A percentile compares a stretch with the other conserved stretches of the same genome.
Evolutionary conservation across 306 rosid genomes (phyloP).

Genomic region (Castanea mollissima): DNA sequence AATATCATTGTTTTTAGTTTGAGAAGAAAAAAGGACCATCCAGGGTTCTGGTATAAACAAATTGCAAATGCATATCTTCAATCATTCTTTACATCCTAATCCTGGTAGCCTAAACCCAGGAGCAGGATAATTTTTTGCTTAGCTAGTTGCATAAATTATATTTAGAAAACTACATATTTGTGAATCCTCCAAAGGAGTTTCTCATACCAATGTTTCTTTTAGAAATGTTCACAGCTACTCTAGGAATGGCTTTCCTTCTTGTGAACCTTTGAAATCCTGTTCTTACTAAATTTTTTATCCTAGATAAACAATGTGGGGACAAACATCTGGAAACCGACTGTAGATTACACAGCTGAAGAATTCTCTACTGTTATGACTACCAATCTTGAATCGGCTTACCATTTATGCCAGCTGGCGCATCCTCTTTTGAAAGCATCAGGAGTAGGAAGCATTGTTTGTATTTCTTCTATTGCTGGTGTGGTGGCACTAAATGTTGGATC

Average conservation of each 20-base stretch:
- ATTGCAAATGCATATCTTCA: neutral
- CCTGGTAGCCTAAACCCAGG: neutral
- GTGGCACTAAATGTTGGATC: constrained; percentile 8
- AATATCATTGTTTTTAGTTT: neutral
- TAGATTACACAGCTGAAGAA: constrained; percentile 35
- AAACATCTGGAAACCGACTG: neutral
- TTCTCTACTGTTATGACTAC: constrained; percentile 23
- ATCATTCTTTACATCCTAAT: neutral
- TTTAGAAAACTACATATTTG: neutral
- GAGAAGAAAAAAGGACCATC: neutral
- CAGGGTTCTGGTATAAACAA: neutral
- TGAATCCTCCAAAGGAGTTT: neutral
- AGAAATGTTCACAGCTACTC: neutral
- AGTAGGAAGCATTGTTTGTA: constrained; percentile 29
- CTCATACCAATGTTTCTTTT: neutral
- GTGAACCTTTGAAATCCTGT: neutral
- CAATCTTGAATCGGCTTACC: constrained; percentile 41
- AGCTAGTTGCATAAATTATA: neutral
- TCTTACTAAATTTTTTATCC: neutral
- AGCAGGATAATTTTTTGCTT: neutral
- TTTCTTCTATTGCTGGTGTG: constrained; percentile 32
- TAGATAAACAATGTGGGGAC: constrained; percentile 47
- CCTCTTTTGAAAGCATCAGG: constrained; percentile 49
- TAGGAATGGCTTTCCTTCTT: too few species aligned
- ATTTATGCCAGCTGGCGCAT: constrained; percentile 44